Conservation (phyloP, 371 early-diverging fungal species). For the Parasitella parasitica region DNA sequence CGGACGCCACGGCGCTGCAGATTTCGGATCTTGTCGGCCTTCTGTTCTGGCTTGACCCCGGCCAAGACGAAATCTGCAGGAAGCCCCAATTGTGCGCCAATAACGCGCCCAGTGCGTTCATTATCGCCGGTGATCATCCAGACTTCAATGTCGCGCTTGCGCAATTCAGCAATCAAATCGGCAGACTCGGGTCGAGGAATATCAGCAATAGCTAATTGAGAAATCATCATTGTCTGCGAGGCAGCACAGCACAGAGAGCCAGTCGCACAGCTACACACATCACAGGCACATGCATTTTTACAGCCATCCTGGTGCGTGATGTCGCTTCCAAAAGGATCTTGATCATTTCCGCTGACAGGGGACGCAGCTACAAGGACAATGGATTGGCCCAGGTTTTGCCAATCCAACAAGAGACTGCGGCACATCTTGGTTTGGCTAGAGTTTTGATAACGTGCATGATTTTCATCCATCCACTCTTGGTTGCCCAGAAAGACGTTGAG, state of each 20-base stretch:
- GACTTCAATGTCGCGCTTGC: conserved; percentile 55
- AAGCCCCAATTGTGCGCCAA: conserved; percentile 64
- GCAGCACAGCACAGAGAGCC: conserved; percentile 38
- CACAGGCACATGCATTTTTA: conserved; percentile 48
- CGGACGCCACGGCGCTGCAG: conserved; percentile 47
- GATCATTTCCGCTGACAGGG: conserved; percentile 34
- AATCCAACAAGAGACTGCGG: conserved; percentile 30
- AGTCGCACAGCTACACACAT: conserved; percentile 46
- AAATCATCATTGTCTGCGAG: conserved; percentile 47
- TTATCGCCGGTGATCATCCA: conserved; percentile 79
- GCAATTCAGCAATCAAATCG: conserved; percentile 42
- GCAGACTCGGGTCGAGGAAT: conserved; percentile 56
- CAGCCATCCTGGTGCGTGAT: conserved; percentile 36
- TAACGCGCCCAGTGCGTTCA: conserved; percentile 54
- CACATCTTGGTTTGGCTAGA: conserved; percentile 37
- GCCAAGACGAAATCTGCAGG: conserved; percentile 51
- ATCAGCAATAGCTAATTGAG: conserved; percentile 59
- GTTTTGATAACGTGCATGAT: conserved; percentile 53
- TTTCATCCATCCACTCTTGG: conserved; percentile 71
- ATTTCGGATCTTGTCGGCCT: conserved; percentile 63
- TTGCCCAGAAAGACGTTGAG: conserved; percentile 65
- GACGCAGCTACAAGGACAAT: conserved; percentile 61
- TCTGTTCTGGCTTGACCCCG: conserved; percentile 66
- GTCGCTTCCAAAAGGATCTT: conserved; percentile 14
- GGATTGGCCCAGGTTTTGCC: conserved; percentile 67